Evolutionary conservation across 1,284 basidiomycete genomes (phyloP), one percentile per base, ranked within the genome.

Genomic region (Cutaneotrichosporon sp.): DNA sequence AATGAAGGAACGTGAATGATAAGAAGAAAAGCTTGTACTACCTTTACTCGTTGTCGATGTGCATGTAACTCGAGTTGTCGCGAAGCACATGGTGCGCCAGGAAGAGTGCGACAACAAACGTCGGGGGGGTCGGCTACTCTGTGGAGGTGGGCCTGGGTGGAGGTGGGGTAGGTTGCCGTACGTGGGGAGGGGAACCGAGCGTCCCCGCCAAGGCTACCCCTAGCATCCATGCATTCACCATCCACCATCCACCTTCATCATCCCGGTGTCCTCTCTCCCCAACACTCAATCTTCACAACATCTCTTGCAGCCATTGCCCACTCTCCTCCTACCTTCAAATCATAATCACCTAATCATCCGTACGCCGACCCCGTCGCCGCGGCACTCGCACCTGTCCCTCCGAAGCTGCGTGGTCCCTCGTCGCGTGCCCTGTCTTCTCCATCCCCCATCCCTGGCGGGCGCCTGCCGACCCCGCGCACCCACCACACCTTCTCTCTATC

Each of bases 361-460:
- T 98, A 95, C 49, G 25, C 18, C 38, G 38, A 42, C 16, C 38
- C 38, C 16, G 38, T 42, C 38, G 16, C 13, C 34, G 10, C 16
- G 34, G 43, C 20, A 20, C 22, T 42, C 14, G 38, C 38, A 42
- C 14, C 38, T 42, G 18, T n/a, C 38, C 18, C 38, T 42, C 38
- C 18, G 18, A 36, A 42, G 38, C 38, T 42, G 38, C 38, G 38
- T 42, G 38, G 38, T 42, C 18, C 38, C 38, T 42, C 38, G 18
- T 14, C n/a, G 18, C 18, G 4, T 25, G 25, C 46, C 22, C 22
- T 25, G 46, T 14, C 22, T 13, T 47, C 25, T 47, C 46, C 46
- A 29, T 47, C 46, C 46, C 46, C 24, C 46, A 24, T 25, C 46
- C 24, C 46, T 47, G 24, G 22, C 11, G 10, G 45, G 45, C 20